A percentile compares a stretch with the other conserved stretches of the same genome.
phyloP scores from a whole-genome alignment of 257 asterid genomes.

The Coffea eugenioides region DNA sequence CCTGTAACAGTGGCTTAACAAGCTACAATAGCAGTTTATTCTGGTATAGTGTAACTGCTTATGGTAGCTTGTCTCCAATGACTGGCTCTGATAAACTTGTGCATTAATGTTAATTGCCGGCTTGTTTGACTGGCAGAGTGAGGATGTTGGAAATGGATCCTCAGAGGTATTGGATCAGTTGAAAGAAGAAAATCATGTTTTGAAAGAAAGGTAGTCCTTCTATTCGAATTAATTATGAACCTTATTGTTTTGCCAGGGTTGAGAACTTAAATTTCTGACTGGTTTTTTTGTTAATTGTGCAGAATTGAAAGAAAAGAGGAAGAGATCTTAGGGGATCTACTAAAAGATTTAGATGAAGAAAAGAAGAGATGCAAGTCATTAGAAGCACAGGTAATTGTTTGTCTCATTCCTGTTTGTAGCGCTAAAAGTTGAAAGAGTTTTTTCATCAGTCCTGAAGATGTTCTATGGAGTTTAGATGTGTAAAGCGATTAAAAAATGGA shows the following conservation, averaged over 20 bases:
- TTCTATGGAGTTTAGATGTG: not conserved
- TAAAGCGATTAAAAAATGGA: not conserved
- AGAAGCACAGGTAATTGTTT: constrained; percentile 64
- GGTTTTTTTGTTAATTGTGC: constrained; percentile 21
- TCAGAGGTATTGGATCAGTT: constrained; percentile 44
- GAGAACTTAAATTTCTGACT: not conserved
- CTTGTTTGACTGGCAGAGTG: constrained; percentile 38
- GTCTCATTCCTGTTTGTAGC: not conserved
- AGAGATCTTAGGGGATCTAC: constrained; percentile 70
- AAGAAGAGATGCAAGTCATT: constrained; percentile 64
- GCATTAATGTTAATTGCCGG: not conserved
- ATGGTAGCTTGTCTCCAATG: not conserved
- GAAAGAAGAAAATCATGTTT: constrained; percentile 63
- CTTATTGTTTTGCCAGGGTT: not conserved
- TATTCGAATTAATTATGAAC: not conserved
- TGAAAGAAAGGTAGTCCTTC: constrained; percentile 57
- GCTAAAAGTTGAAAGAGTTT: not conserved
- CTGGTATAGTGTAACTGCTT: not conserved
- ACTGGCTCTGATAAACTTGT: not conserved
- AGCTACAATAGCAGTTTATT: not conserved
- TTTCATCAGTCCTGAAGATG: not conserved
- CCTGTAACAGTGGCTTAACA: not conserved
- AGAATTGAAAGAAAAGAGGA: constrained; percentile 73
- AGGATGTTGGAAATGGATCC: constrained; percentile 25
- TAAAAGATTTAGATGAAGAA: constrained; percentile 62